phyloP scores from a whole-genome alignment of 2,329 filamentous ascomycete species.

The Hymenoscyphus occultus region DNA sequence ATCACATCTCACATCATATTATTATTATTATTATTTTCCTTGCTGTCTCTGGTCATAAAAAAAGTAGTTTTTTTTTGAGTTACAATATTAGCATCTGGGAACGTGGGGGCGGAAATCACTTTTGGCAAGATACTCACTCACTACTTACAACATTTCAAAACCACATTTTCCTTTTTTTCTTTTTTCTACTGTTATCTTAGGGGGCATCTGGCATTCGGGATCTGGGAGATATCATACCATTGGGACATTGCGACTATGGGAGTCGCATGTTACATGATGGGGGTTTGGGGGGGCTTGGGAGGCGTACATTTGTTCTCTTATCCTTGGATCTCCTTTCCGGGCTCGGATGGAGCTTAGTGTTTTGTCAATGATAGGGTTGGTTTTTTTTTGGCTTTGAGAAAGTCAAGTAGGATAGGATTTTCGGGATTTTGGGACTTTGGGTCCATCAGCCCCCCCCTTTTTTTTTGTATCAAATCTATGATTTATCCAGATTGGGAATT shows the following conservation, averaged over 20 bases:
- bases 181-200: slow-evolving; percentile 12
- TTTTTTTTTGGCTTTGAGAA: neutral
- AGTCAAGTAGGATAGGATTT: neutral
- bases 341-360: slow-evolving; percentile 22
- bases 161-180: slow-evolving; percentile 16
- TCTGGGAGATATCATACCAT: slow-evolving; percentile 15
- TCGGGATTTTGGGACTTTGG: too few relatives aligned
- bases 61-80: slow-evolving; percentile 29
- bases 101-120: slow-evolving; percentile 13
- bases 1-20: slow-evolving; percentile 27
- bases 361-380: slow-evolving; percentile 26
- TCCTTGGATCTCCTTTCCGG: neutral
- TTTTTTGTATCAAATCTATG: too few relatives aligned
- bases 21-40: slow-evolving; percentile 1
- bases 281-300: neutral
- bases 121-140: slow-evolving; percentile 15
- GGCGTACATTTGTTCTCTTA: slow-evolving; percentile 3
- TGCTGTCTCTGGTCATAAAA: slow-evolving; percentile 18
- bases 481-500: too few relatives aligned
- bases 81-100: slow-evolving; percentile 22
- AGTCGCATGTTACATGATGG: slow-evolving; percentile 16
- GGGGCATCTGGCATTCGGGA: slow-evolving; percentile 23
- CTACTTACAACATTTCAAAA: slow-evolving; percentile 16
- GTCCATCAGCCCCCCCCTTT: too few relatives aligned
- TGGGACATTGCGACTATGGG: slow-evolving; percentile 7